Conservation (phyloP, 805 yeast species). For the Yamadazyma insecticola region DNA sequence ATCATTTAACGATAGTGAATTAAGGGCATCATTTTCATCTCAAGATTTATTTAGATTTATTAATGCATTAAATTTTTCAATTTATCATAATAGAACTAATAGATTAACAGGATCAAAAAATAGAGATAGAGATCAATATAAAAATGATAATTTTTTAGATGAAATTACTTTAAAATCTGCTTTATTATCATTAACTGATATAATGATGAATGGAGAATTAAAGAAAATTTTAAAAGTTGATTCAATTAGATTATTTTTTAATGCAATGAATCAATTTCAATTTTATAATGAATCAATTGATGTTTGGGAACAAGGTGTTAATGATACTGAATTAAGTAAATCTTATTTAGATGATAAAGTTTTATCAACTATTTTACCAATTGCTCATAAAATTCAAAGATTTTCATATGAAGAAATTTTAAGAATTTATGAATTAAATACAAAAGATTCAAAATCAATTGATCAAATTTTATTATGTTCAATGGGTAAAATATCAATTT, state of each 20-base stretch:
- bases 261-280: conserved; percentile 46
- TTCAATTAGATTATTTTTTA: conserved; percentile 22
- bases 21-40: conserved; percentile 14
- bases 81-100: conserved; percentile 25
- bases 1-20: conserved; percentile 17
- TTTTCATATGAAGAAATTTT: conserved; percentile 57
- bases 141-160: conserved; percentile 20
- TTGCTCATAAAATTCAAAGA: conserved; percentile 58
- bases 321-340: conserved; percentile 33
- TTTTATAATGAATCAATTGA: conserved; percentile 60
- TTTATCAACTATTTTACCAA: conserved; percentile 64
- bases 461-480: conserved; percentile 56
- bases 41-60: conserved; percentile 20
- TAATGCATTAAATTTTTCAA: conserved; percentile 18
- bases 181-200: conserved; percentile 26
- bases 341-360: conserved; percentile 60
- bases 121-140: conserved; percentile 34
- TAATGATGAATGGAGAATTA: conserved; percentile 25
- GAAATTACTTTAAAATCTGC: conserved; percentile 29
- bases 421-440: conserved; percentile 46
- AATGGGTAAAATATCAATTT: conserved; percentile 68
- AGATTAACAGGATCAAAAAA: conserved; percentile 30
- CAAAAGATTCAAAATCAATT: conserved; percentile 22
- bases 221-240: conserved; percentile 18
- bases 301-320: conserved; percentile 65